phyloP scores from a whole-genome alignment of 441 rosid genomes.

The Euphorbia schlechtendalii region DNA sequence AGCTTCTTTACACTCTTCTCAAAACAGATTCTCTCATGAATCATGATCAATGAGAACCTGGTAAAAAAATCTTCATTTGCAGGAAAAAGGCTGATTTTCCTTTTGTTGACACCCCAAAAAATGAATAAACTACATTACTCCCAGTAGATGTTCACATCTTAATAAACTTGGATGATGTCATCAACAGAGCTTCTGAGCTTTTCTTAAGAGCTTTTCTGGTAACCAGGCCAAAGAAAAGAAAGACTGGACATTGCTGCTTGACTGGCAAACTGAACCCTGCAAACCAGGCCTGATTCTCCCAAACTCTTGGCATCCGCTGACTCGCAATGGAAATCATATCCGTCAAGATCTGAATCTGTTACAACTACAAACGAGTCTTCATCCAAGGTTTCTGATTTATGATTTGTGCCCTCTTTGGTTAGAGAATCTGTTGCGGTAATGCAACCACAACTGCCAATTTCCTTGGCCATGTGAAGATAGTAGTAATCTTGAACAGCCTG shows the following conservation, averaged over 20 bases:
- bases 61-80: no score
- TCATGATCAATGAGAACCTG: no score
- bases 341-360: slow-evolving; percentile 33
- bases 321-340: slow-evolving; percentile 24
- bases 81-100: background rate
- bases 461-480: slow-evolving; percentile 25
- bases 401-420: background rate
- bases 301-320: slow-evolving; percentile 8
- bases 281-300: slow-evolving; percentile 22
- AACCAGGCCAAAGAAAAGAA: slow-evolving; percentile 24
- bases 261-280: slow-evolving; percentile 32
- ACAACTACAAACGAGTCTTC: slow-evolving; percentile 29
- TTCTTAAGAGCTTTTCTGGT: slow-evolving; percentile 19
- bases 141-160: slow-evolving; percentile 14
- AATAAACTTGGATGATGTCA: slow-evolving; percentile 11
- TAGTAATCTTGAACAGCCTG: slow-evolving; percentile 49
- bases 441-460: slow-evolving; percentile 12
- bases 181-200: slow-evolving; percentile 10
- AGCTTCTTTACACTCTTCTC: slow-evolving; percentile 5
- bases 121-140: background rate
- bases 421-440: slow-evolving; percentile 1
- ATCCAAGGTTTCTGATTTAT: slow-evolving; percentile 18
- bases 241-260: slow-evolving; percentile 29
- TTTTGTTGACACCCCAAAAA: background rate
- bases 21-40: background rate